Conservation (phyloP, 169 alveolate species). For the Babesia divergens region DNA sequence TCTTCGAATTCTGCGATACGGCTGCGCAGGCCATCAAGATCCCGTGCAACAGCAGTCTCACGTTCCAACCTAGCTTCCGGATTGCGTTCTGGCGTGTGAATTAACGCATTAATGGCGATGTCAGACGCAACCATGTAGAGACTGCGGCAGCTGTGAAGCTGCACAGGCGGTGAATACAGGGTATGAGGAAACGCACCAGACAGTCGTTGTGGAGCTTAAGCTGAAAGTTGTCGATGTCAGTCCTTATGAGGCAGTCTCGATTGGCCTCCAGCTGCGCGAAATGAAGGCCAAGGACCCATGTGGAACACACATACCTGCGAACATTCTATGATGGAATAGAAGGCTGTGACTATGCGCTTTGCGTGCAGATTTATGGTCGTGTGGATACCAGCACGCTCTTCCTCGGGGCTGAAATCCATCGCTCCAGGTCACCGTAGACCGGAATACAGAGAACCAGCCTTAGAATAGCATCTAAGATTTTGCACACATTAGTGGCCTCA, state of each 20-base stretch:
- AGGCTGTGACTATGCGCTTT: conserved; percentile 54
- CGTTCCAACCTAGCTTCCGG: neutral
- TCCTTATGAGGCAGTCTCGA: conserved; percentile 45
- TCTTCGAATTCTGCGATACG: conserved; percentile 5
- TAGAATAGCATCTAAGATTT: no score
- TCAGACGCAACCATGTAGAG: conserved; percentile 59
- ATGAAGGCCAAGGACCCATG: neutral
- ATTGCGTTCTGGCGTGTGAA: conserved; percentile 34
- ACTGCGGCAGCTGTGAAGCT: conserved; percentile 56
- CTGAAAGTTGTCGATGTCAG: conserved; percentile 66
- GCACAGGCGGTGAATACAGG: neutral
- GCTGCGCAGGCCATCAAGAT: neutral
- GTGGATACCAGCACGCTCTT: conserved; percentile 62
- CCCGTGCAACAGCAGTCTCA: neutral
- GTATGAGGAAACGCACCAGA: conserved; percentile 13
- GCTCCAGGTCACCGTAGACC: neutral
- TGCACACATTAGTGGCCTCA: no score
- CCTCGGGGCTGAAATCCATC: conserved; percentile 54
- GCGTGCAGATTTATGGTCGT: conserved; percentile 44
- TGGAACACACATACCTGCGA: conserved; percentile 40
- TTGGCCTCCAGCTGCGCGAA: conserved; percentile 32
- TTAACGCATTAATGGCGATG: conserved; percentile 20
- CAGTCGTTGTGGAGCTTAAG: conserved; percentile 55
- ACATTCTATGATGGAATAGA: conserved; percentile 53
- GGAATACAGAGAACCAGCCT: neutral